Percentiles rank a stretch among this genome's conserved stretches.
Evolutionary conservation across 2,329 filamentous ascomycete genomes (phyloP).

Genomic region (Ceratocystis colombiana): DNA sequence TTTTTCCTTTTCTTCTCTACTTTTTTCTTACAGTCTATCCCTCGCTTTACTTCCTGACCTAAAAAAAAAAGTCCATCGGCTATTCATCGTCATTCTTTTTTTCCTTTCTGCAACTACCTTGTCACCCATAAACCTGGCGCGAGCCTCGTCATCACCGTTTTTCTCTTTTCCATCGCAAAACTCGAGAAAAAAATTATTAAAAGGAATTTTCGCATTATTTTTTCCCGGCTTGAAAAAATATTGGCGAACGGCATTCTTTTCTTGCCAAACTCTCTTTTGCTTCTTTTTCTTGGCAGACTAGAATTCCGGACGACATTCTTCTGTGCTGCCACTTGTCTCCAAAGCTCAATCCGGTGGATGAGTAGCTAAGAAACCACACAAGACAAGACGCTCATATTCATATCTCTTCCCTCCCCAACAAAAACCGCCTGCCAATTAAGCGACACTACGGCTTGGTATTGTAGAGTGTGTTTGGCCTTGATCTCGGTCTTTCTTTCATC

Average conservation of each 20-base stretch:
- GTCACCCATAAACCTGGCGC: conserved; percentile 15
- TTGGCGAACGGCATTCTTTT: not conserved
- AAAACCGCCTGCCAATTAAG: no score
- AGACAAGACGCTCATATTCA: not conserved
- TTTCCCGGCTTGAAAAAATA: not conserved
- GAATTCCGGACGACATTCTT: not conserved
- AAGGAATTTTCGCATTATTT: not conserved
- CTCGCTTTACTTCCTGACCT: conserved; percentile 3
- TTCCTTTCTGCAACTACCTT: conserved; percentile 16
- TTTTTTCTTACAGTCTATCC: conserved; percentile 11
- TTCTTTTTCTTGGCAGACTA: not conserved
- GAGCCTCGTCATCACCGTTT: conserved; percentile 22
- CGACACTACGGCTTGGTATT: no score
- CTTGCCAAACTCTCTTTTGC: not conserved
- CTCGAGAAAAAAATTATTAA: not conserved
- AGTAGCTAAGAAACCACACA: not conserved
- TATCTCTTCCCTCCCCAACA: not conserved
- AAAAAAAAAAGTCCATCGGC: conserved; percentile 5
- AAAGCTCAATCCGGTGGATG: not conserved
- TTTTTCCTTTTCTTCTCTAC: not conserved
- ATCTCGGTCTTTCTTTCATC: no score
- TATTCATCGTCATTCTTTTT: conserved; percentile 13
- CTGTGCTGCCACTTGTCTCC: conserved; percentile 13
- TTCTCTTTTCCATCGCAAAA: conserved; percentile 3
- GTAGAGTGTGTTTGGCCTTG: no score